Base-by-base conservation (phyloP, 106 monocot species). In the Alisma plantagoaquatica region DNA sequence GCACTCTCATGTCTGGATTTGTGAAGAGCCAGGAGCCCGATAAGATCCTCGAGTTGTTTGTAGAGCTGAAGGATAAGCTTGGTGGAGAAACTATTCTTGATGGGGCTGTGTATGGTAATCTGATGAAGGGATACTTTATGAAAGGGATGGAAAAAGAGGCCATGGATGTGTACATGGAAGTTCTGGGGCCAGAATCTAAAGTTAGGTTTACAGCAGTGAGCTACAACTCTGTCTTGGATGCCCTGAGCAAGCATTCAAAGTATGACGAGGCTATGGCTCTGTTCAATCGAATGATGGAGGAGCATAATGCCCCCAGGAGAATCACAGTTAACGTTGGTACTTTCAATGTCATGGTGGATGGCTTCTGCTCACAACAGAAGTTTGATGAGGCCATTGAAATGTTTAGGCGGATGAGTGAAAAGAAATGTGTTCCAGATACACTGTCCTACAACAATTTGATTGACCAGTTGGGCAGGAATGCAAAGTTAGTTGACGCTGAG, bases 271-370 rank as follows among this genome's bases (percentile, higher is more conserved):
- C 84, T 4, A 41, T 79, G 24, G 53, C 26, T 23, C 51, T 89
- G 75, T 96, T 89, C 35, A 70, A 78, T 18, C 63, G 81, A 50
- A 96, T 96, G 84, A 53, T 62, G 54, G 27, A 33, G 5, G 84
- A 89, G 69, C 89, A 96, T 33, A 53, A 78, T 27, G 75, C 89
- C 0, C 96, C 96, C 3, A 68, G 47, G 23, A 84, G 58, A 75
- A 64, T 85, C 14, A 51, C 62, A 0, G 84, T 89, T 45, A 85
- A 96, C 46, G 49, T 96, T 20, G 89, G 96, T 29, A 84, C 65
- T 47, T 96, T 96, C 56, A 96, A 89, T 69, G 96, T 89, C 51
- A 78, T 89, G 80, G 78, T 81, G 12, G 84, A 96, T 72, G 89
- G 75, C 1, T 89, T 73, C 27, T 89, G 96, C 31, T 49, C 51